A percentile compares a stretch with the other conserved stretches of the same genome.
These are phyloP conservation scores for Naganishia sp. DNA, from an alignment of 1,284 basidiomycete species.

Conservation along the genomic window DNA sequence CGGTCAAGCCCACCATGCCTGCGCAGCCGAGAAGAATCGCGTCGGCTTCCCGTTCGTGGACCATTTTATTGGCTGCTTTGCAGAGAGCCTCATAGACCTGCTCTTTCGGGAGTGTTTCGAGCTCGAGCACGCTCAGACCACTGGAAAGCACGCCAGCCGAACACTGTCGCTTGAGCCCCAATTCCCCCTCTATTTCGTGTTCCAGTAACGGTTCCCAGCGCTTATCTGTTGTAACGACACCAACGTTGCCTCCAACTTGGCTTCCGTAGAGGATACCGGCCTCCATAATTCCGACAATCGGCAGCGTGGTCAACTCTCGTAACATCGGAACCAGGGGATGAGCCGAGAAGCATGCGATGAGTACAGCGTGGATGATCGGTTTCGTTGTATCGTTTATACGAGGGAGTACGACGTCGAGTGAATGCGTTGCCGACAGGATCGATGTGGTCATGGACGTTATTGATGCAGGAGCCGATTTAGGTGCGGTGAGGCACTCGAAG, in stretches of 20 bases:
- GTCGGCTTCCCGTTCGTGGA: conserved; percentile 49
- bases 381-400: conserved; percentile 31
- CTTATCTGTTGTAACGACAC: conserved; percentile 59
- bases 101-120: conserved; percentile 52
- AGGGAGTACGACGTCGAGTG: conserved; percentile 44
- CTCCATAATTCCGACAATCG: conserved; percentile 59
- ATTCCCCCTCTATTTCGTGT: conserved; percentile 47
- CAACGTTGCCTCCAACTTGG: conserved; percentile 52
- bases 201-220: conserved; percentile 57
- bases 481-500: conserved; percentile 55
- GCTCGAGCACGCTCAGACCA: conserved; percentile 56
- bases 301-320: conserved; percentile 48
- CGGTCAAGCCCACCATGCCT: conserved; percentile 59
- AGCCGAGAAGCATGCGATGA: conserved; percentile 59
- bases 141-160: conserved; percentile 57
- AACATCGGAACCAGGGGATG: conserved; percentile 58
- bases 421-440: conserved; percentile 52
- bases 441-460: conserved; percentile 57
- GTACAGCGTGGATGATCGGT: conserved; percentile 43
- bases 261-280: conserved; percentile 53
- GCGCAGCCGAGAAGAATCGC: conserved; percentile 59
- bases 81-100: conserved; percentile 54
- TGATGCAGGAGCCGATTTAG: conserved; percentile 51
- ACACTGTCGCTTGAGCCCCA: conserved; percentile 41
- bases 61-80: conserved; percentile 42